phyloP scores from a whole-genome alignment of 1,284 basidiomycete species.

The Ceraceosorus guamensis region DNA sequence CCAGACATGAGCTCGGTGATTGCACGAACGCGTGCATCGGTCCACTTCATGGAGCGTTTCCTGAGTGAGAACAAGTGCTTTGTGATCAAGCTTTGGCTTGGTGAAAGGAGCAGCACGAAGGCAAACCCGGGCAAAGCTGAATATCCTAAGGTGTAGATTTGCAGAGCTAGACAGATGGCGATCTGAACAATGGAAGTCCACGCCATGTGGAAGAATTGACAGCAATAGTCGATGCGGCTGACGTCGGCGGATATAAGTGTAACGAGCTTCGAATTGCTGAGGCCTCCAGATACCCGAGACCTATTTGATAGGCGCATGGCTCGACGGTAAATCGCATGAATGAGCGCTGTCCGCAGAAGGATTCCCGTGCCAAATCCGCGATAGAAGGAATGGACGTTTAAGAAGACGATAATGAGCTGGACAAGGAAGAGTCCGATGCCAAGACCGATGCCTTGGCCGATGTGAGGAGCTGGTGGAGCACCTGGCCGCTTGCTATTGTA shows the following conservation, averaged over 20 bases:
- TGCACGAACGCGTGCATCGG: constrained; percentile 9
- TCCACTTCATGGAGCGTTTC: constrained; percentile 15
- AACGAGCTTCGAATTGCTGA: constrained; percentile 60
- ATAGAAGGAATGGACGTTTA: constrained; percentile 17
- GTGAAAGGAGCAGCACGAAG: constrained; percentile 52
- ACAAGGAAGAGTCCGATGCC: constrained; percentile 53
- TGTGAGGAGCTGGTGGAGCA: neutral
- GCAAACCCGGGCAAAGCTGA: constrained; percentile 18
- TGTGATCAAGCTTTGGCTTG: constrained; percentile 14
- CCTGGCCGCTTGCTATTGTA: constrained; percentile 53
- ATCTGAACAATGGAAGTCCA: constrained; percentile 17
- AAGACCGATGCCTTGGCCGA: constrained; percentile 70
- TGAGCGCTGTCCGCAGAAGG: constrained; percentile 10
- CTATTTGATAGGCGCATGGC: constrained; percentile 13
- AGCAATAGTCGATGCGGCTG: constrained; percentile 15
- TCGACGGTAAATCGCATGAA: constrained; percentile 15
- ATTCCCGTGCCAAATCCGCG: constrained; percentile 15
- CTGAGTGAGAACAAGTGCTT: constrained; percentile 16
- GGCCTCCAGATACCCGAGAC: constrained; percentile 9
- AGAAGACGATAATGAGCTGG: constrained; percentile 12
- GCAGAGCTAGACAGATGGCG: constrained; percentile 15
- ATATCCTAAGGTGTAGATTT: constrained; percentile 32
- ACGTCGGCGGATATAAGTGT: constrained; percentile 60
- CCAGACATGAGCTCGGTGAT: constrained; percentile 21
- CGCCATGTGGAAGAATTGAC: constrained; percentile 18